Conservation (phyloP, 768 basidiomycete genomes). For the Cystobasidium ongulense region DNA sequence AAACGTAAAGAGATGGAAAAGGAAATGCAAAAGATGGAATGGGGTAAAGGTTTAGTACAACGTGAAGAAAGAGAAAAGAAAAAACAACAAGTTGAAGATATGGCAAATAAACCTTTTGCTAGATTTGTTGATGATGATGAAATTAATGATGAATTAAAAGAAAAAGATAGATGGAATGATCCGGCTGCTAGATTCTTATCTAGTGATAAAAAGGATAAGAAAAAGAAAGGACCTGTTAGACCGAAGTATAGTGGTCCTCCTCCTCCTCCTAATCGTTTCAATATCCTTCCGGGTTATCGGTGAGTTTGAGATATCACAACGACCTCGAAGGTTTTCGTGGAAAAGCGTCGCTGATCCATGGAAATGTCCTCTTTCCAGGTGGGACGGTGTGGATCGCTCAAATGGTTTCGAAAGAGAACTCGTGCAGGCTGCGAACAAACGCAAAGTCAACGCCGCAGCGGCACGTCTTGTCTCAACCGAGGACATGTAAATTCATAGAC, state of each 20-base stretch:
- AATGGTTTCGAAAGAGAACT: slow-evolving; percentile 59
- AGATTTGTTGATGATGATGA: slow-evolving; percentile 72
- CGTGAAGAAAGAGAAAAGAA: slow-evolving; percentile 65
- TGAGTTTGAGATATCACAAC: not conserved
- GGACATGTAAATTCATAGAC: slow-evolving; percentile 29
- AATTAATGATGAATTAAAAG: slow-evolving; percentile 73
- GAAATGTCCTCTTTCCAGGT: slow-evolving; percentile 44
- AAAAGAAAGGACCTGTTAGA: slow-evolving; percentile 60
- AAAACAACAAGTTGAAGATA: slow-evolving; percentile 60
- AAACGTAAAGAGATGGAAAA: slow-evolving; percentile 76
- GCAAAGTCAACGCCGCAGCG: slow-evolving; percentile 22
- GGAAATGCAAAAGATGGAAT: slow-evolving; percentile 88
- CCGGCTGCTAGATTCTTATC: slow-evolving; percentile 92
- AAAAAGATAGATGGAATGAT: slow-evolving; percentile 85
- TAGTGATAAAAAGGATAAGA: slow-evolving; percentile 58
- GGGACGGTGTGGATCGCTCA: slow-evolving; percentile 87
- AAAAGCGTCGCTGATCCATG: not conserved
- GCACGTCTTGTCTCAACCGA: not conserved
- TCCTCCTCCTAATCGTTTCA: slow-evolving; percentile 88
- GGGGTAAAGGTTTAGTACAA: slow-evolving; percentile 94
- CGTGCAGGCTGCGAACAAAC: slow-evolving; percentile 27
- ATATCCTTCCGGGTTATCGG: slow-evolving; percentile 85
- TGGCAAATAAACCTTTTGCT: slow-evolving; percentile 60
- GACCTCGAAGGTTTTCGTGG: too few species aligned
- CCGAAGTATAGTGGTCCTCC: slow-evolving; percentile 81